Conservation (phyloP, 192 early-diverging fungal genomes). For the Coemansia sp. region DNA sequence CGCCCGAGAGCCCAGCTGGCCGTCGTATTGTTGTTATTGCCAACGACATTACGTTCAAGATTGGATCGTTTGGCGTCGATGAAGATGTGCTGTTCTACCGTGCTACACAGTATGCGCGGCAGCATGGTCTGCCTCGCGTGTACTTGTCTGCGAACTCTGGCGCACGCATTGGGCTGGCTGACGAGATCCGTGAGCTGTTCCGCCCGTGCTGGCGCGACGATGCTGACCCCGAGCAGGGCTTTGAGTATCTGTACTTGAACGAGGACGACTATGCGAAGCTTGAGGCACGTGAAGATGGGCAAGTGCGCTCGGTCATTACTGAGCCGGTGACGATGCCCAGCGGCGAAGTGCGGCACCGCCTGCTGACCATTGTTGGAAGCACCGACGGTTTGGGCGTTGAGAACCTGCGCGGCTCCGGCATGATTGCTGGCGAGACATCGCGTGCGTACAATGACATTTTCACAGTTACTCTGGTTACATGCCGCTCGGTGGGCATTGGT, state of each 20-base stretch:
- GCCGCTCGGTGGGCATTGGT: constrained; percentile 97
- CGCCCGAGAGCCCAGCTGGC: constrained; percentile 91
- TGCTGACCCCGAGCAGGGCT: constrained; percentile 78
- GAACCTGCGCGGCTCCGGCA: constrained; percentile 92
- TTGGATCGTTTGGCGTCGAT: constrained; percentile 92
- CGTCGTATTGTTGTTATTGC: constrained; percentile 90
- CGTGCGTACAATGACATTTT: constrained; percentile 98
- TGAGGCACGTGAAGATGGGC: constrained; percentile 56
- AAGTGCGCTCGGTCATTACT: constrained; percentile 70
- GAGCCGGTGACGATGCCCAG: constrained; percentile 63
- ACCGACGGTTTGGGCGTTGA: constrained; percentile 93
- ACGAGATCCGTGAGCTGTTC: constrained; percentile 86
- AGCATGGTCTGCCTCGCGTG: constrained; percentile 84
- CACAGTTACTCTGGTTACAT: constrained; percentile 94
- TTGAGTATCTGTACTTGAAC: constrained; percentile 91
- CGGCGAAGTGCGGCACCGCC: constrained; percentile 75
- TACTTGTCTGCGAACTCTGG: constrained; percentile 99
- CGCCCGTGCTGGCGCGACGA: constrained; percentile 84
- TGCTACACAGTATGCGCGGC: constrained; percentile 86
- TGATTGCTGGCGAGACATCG: constrained; percentile 97
- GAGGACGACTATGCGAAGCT: constrained; percentile 70
- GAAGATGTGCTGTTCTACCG: constrained; percentile 94
- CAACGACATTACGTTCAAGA: constrained; percentile 98
- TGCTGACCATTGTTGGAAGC: constrained; percentile 85
- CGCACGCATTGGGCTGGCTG: constrained; percentile 95